A percentile compares a stretch with the other conserved stretches of the same genome.
Evolutionary conservation across 495 filamentous ascomycete genomes (phyloP).

Genomic region (Symbiotaphrina buchneri): DNA sequence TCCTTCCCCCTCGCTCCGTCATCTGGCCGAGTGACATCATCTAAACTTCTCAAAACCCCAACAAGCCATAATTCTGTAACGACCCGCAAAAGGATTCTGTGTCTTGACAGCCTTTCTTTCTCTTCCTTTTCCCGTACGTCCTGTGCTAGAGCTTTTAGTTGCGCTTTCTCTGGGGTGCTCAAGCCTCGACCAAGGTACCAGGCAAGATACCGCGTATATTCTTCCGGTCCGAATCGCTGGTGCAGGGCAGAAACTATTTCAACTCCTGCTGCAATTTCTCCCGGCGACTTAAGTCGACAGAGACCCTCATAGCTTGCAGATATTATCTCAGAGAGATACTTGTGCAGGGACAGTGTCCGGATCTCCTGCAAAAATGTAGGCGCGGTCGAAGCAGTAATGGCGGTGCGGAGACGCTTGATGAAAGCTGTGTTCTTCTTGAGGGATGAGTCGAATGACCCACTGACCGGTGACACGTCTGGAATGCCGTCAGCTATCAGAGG

Average conservation of each 20-base stretch:
- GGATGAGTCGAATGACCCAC: slow-evolving; percentile 68
- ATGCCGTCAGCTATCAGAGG: slow-evolving; percentile 8
- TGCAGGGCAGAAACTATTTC: slow-evolving; percentile 89
- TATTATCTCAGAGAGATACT: slow-evolving; percentile 94
- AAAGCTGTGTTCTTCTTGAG: slow-evolving; percentile 99
- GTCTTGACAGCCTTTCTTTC: slow-evolving; percentile 72
- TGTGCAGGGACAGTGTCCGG: slow-evolving; percentile 78
- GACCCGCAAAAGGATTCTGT: slow-evolving; percentile 67
- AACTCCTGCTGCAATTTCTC: slow-evolving; percentile 75
- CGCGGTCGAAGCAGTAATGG: slow-evolving; percentile 54
- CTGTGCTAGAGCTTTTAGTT: slow-evolving; percentile 52
- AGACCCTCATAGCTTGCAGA: slow-evolving; percentile 96
- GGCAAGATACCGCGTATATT: slow-evolving; percentile 80
- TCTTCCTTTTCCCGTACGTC: slow-evolving; percentile 89
- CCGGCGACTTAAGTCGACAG: slow-evolving; percentile 70
- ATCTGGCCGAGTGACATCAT: slow-evolving; percentile 73
- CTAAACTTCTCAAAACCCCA: slow-evolving; percentile 62
- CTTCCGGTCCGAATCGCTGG: slow-evolving; percentile 76
- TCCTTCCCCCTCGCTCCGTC: slow-evolving; percentile 41
- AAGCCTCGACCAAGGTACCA: slow-evolving; percentile 86
- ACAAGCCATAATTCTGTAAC: slow-evolving; percentile 96
- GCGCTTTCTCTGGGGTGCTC: slow-evolving; percentile 73
- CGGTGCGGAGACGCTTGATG: slow-evolving; percentile 87
- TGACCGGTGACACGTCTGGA: slow-evolving; percentile 59
- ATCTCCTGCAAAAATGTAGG: slow-evolving; percentile 80